Conservation (phyloP, 179 eudicot genomes). For the Vitellaria paradoxa region DNA sequence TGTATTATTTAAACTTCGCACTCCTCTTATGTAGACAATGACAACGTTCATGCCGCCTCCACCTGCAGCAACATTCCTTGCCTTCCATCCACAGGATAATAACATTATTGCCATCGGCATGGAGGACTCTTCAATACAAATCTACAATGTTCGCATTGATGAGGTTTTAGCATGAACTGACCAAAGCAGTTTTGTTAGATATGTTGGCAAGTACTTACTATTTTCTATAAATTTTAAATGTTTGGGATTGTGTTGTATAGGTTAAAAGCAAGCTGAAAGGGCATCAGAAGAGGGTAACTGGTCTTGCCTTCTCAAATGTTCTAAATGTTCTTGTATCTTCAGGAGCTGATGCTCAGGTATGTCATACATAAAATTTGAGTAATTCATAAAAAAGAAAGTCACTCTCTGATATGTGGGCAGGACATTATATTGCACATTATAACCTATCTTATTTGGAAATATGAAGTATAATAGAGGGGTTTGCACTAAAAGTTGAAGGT, state of each 20-base stretch:
- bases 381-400: not conserved
- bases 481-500: not conserved
- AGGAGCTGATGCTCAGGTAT: conserved; percentile 79
- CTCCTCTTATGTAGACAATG: conserved; percentile 58
- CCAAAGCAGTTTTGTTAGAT: not conserved
- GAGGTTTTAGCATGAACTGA: conserved; percentile 43
- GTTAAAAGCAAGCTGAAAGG: conserved; percentile 62
- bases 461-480: not conserved
- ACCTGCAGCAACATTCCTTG: conserved; percentile 85
- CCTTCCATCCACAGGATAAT: conserved; percentile 87
- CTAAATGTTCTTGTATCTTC: conserved; percentile 73
- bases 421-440: not conserved
- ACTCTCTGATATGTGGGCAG: not conserved
- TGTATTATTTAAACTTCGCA: not conserved
- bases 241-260: conserved; percentile 25
- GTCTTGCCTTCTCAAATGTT: conserved; percentile 67
- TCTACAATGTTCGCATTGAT: conserved; percentile 76
- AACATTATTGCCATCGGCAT: conserved; percentile 87
- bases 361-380: not conserved
- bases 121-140: conserved; percentile 79
- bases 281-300: conserved; percentile 75
- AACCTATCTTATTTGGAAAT: not conserved
- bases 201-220: not conserved
- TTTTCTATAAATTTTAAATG: not conserved
- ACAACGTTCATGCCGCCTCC: conserved; percentile 84